phyloP scores from a whole-genome alignment of 495 filamentous ascomycete species.

The Aspergillus saccharolyticus region DNA sequence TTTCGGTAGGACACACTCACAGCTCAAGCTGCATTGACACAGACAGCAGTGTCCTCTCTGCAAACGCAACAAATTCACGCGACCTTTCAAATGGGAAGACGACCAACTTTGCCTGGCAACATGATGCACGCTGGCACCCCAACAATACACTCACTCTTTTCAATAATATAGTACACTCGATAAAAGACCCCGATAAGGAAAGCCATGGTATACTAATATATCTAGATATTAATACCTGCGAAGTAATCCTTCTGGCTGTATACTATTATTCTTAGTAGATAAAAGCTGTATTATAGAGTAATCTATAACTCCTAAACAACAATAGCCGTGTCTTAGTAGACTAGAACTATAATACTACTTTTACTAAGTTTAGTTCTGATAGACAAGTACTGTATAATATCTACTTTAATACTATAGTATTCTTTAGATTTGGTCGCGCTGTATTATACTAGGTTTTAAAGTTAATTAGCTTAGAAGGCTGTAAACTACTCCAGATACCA shows the following conservation, averaged over 20 bases:
- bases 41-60: conserved; percentile 36
- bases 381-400: conserved; percentile 46
- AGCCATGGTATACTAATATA: conserved; percentile 31
- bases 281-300: conserved; percentile 52
- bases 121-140: conserved; percentile 44
- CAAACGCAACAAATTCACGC: conserved; percentile 39
- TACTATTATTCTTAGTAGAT: conserved; percentile 31
- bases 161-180: conserved; percentile 41
- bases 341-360: conserved; percentile 53
- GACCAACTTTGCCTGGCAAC: conserved; percentile 49
- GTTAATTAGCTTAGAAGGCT: conserved; percentile 39
- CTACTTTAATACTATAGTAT: conserved; percentile 34
- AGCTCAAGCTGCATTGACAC: conserved; percentile 36
- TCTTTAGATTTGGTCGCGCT: conserved; percentile 34
- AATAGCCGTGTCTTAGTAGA: conserved; percentile 50
- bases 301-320: conserved; percentile 49
- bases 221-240: conserved; percentile 20
- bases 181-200: conserved; percentile 17
- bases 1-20: conserved; percentile 47
- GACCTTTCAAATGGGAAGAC: conserved; percentile 38
- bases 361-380: conserved; percentile 50
- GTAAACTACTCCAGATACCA: conserved; percentile 25
- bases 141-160: conserved; percentile 43
- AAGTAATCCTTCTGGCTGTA: conserved; percentile 19
- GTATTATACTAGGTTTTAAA: conserved; percentile 37